Base-by-base conservation (phyloP, 228 moss, liverwort and hornwort genomes). In the Sphagnum fallax region DNA sequence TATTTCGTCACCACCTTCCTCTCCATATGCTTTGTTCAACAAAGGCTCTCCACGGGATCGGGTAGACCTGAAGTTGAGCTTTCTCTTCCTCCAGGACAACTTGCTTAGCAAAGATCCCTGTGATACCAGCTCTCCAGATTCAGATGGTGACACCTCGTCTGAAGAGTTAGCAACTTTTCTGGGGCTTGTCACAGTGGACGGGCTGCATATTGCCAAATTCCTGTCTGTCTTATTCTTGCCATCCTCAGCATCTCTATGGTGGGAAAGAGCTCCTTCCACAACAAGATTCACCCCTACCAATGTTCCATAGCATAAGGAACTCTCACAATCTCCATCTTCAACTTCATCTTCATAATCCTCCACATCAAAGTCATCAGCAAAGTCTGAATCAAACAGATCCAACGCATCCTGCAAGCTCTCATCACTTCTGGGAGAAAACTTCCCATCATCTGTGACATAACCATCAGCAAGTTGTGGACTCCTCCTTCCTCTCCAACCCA, bases 1-100 rank as follows among this genome's bases (percentile, higher is more conserved):
- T 65, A 98, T 98, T 73, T 98, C 98, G 71, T 98, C 98, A 32
- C 98, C 98, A 32, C 98, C 98, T 83, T 94, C 98, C 75, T 98
- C 98, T 32, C 94, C 98, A 62, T 93, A 94, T 1, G 98, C 86
- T 72, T 98, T 98, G 75, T 98, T 98, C 81, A 98, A 73, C 49
- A 98, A 76, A 0, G 98, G 98, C 79, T 98, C 98, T 62, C 98
- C 98, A 53, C 92, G 90, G 73, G 90, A 83, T 47, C 91, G 87
- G 6, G 98, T 91, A 49, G 89, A 92, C 79, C 98, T 81, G 73
- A 93, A 98, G 78, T 86, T 90, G 66, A 94, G 72, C 84, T 92
- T 94, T 66, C 92, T 81, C 81, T 93, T 98, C 70, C 91, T 81
- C 92, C 90, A 94, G 58, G 88, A 79, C 49, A 91, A 70, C 82